These are phyloP conservation scores for Ramularia endophylla DNA, from an alignment of 2,329 filamentous ascomycete species.

Conservation along the genomic window DNA sequence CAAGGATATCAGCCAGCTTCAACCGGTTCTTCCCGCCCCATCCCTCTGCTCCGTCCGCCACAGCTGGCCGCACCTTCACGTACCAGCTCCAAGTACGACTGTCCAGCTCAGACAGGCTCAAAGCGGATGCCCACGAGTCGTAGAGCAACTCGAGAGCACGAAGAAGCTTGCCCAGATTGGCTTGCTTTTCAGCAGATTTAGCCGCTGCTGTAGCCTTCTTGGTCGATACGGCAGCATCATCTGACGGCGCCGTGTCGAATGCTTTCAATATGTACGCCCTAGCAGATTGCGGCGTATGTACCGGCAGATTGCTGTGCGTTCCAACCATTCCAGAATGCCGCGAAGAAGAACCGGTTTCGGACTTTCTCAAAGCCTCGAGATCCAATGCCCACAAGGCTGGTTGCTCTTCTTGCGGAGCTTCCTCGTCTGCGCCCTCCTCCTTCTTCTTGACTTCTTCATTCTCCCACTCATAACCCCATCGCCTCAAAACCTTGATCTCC, in stretches of 20 bases:
- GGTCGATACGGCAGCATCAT: constrained; percentile 16
- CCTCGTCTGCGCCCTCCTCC: constrained; percentile 8
- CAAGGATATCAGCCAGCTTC: constrained; percentile 60
- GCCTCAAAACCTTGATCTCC: constrained; percentile 67
- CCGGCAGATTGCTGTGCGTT: constrained; percentile 53
- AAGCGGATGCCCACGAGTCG: constrained; percentile 63
- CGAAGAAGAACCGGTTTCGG: constrained; percentile 29
- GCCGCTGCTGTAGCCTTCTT: constrained; percentile 52
- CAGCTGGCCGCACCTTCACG: constrained; percentile 65
- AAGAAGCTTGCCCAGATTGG: constrained; percentile 63
- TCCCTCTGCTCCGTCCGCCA: constrained; percentile 65
- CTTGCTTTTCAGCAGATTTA: constrained; percentile 56
- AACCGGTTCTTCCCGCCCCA: constrained; percentile 79
- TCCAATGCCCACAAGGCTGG: constrained; percentile 55
- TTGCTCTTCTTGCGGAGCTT: constrained; percentile 27
- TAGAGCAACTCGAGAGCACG: constrained; percentile 67
- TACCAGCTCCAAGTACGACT: constrained; percentile 79
- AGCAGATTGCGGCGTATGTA: constrained; percentile 68
- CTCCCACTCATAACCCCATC: constrained; percentile 65
- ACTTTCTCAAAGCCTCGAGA: constrained; percentile 49
- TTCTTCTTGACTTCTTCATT: constrained; percentile 23
- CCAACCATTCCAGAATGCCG: constrained; percentile 20
- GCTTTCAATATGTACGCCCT: constrained; percentile 51
- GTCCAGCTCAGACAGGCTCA: constrained; percentile 64
- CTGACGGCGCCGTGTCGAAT: constrained; percentile 48